Base-by-base conservation (phyloP, 495 filamentous ascomycete genomes). In the Cercophora newfieldiana region DNA sequence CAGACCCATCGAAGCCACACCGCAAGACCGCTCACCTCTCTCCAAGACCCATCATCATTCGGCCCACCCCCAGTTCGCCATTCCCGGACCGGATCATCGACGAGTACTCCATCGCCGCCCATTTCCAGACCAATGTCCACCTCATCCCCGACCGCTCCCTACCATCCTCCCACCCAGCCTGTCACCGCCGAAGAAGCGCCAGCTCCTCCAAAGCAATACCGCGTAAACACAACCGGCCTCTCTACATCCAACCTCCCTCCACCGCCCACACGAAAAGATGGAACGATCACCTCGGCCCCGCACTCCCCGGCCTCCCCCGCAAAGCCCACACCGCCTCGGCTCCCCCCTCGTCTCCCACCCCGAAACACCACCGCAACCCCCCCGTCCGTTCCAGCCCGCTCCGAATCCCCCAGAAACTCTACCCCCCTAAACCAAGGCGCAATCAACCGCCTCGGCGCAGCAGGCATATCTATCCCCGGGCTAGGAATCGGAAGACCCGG, bases 21-120 rank as follows among this genome's bases (percentile, higher is more conserved):
- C 67, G 86, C 92, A 19, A 79, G 81, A 5, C 94, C 95, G 1
- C 75, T 96, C n/a, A 84, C 88, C 3, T 82, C 89, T 1, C 82
- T 99, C 21, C 89, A 89, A 71, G 95, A 99, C 75, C 94, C 95
- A 1, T 74, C 86, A 0, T 84, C 88, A 14, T 97, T 99, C 75
- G 92, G 86, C 2, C 92, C 94, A 33, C 94, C 94, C 22, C 94
- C 94, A 3, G 25, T 61, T 21, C 96, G 89, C 67, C 80, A 68
- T 5, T 51, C 70, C n/a, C 69, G 68, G 59, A 58, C 64, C 61
- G 48, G 18, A 14, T 59, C 61, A n/a, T 50, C 59, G n/a, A 44
- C 37, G 5, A 53, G 22, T 26, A 65, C 51, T 54, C 66, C 61
- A 49, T 59, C 62, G 29, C 64, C 50, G 14, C 48, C 26, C 4